Percentiles rank a stretch among this genome's conserved stretches.
These are phyloP conservation scores for Nectriaceae sp. DNA, from an alignment of 2,329 filamentous ascomycete genomes.

Conservation along the genomic window DNA sequence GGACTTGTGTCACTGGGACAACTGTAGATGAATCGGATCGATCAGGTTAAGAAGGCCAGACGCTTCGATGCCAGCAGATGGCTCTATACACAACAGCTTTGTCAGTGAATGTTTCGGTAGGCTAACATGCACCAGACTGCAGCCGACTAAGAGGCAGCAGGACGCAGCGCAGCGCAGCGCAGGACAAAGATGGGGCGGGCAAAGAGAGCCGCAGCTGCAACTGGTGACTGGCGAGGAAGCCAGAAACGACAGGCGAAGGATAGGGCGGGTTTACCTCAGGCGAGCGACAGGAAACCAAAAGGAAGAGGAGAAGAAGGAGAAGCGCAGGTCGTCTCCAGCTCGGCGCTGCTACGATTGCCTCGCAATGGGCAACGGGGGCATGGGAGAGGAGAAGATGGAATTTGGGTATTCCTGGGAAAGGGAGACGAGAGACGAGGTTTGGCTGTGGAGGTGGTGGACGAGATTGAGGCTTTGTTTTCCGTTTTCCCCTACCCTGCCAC, in stretches of 20 bases:
- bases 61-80: constrained; percentile 21
- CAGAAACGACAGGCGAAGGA: constrained; percentile 21
- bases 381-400: constrained; percentile 28
- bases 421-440: constrained; percentile 31
- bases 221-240: constrained; percentile 14
- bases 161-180: constrained; percentile 13
- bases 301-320: constrained; percentile 18
- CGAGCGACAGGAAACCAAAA: constrained; percentile 24
- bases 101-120: constrained; percentile 22
- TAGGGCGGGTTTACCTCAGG: constrained; percentile 12
- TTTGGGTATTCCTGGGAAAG: constrained; percentile 27
- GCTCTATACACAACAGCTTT: constrained; percentile 20
- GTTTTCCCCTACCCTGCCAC: constrained; percentile 34
- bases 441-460: constrained; percentile 34
- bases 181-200: constrained; percentile 24
- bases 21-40: constrained; percentile 12
- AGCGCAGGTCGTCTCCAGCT: constrained; percentile 38
- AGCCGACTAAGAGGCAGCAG: constrained; percentile 6
- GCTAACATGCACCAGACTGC: constrained; percentile 16
- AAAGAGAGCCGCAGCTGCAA: constrained; percentile 17
- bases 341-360: constrained; percentile 40
- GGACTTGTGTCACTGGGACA: constrained; percentile 19
- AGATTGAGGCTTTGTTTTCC: constrained; percentile 47
- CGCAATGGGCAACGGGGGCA: constrained; percentile 41
- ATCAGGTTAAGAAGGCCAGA: constrained; percentile 15